A percentile compares a stretch with the other conserved stretches of the same genome.
These are phyloP conservation scores for Pyropia haitanensis DNA, from an alignment of 23 red algal genomes.

Conservation along the genomic window DNA sequence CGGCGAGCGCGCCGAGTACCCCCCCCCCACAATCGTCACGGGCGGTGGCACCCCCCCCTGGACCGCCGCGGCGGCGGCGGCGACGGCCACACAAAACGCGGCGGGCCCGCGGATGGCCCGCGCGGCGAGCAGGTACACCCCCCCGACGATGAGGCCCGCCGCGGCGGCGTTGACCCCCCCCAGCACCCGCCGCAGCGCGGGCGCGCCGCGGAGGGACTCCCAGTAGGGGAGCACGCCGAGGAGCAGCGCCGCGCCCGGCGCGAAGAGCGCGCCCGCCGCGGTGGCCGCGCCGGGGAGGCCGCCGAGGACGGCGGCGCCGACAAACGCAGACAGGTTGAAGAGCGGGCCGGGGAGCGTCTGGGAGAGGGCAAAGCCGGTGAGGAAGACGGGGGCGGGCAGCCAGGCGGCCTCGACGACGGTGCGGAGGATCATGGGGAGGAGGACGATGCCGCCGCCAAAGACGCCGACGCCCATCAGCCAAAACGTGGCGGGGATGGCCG, in stretches of 20 bases:
- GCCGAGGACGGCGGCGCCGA: slow-evolving; percentile 36
- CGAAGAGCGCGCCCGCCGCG: slow-evolving; percentile 37
- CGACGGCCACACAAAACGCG: slow-evolving; percentile 35
- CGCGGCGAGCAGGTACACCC: slow-evolving; percentile 36
- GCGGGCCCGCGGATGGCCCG: slow-evolving; percentile 19
- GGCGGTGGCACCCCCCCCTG: slow-evolving; percentile 19
- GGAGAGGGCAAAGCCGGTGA: slow-evolving; percentile 47
- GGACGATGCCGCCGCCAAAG: slow-evolving; percentile 66
- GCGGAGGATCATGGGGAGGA: slow-evolving; percentile 56
- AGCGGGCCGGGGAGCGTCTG: slow-evolving; percentile 47
- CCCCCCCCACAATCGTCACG: slow-evolving; percentile 24
- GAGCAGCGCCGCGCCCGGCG: slow-evolving; percentile 34
- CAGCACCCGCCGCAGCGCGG: slow-evolving; percentile 9
- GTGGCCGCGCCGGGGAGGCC: slow-evolving; percentile 33
- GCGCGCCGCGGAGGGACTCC: slow-evolving; percentile 31
- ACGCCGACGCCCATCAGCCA: slow-evolving; percentile 56
- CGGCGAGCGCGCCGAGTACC: slow-evolving; percentile 20
- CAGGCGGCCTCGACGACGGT: slow-evolving; percentile 23
- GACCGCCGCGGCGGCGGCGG: slow-evolving; percentile 14
- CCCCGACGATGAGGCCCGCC: slow-evolving; percentile 45
- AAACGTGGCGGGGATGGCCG: slow-evolving; percentile 29
- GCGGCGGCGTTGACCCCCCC: slow-evolving; percentile 51
- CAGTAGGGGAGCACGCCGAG: slow-evolving; percentile 54
- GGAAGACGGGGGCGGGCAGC: slow-evolving; percentile 25
- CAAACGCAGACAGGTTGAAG: slow-evolving; percentile 62